Evolutionary conservation across 768 basidiomycete species (phyloP).

Genomic region (Kwoniella mangroviensis): DNA sequence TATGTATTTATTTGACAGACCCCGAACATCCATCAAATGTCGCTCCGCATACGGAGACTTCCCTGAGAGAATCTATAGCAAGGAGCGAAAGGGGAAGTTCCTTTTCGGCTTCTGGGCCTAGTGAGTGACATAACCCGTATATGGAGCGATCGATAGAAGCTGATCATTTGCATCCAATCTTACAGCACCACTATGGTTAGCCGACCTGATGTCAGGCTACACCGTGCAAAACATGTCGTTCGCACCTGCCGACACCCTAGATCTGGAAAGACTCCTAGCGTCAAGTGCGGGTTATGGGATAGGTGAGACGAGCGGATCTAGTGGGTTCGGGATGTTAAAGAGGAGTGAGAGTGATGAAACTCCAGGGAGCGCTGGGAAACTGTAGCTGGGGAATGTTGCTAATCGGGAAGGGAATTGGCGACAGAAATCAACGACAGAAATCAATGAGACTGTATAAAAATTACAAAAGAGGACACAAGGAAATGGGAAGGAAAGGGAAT

Average conservation of each 20-base stretch:
- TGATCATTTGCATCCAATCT: background rate
- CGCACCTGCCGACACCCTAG: slow-evolving; percentile 41
- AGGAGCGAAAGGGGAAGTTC: slow-evolving; percentile 30
- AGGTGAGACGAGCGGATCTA: background rate
- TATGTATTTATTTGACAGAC: slow-evolving; percentile 32
- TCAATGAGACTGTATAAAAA: too few species aligned
- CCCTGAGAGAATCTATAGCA: slow-evolving; percentile 47
- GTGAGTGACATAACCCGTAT: slow-evolving; percentile 20
- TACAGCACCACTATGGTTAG: slow-evolving; percentile 44
- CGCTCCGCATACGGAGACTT: slow-evolving; percentile 46
- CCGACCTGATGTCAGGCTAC: slow-evolving; percentile 49
- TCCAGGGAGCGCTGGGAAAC: background rate
- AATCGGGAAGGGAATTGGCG: too few species aligned
- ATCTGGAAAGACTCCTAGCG: slow-evolving; percentile 43
- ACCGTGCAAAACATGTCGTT: slow-evolving; percentile 51
- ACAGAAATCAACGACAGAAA: too few species aligned
- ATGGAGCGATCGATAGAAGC: background rate
- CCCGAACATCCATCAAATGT: slow-evolving; percentile 44
- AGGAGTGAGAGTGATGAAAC: background rate
- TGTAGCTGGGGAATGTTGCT: background rate
- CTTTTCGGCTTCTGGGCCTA: slow-evolving; percentile 28
- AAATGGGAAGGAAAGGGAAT: too few species aligned
- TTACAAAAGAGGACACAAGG: too few species aligned
- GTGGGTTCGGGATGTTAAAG: background rate
- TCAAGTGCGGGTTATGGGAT: slow-evolving; percentile 3